Base-by-base conservation (phyloP, 2,329 filamentous ascomycete genomes). In the Alternaria sp. region DNA sequence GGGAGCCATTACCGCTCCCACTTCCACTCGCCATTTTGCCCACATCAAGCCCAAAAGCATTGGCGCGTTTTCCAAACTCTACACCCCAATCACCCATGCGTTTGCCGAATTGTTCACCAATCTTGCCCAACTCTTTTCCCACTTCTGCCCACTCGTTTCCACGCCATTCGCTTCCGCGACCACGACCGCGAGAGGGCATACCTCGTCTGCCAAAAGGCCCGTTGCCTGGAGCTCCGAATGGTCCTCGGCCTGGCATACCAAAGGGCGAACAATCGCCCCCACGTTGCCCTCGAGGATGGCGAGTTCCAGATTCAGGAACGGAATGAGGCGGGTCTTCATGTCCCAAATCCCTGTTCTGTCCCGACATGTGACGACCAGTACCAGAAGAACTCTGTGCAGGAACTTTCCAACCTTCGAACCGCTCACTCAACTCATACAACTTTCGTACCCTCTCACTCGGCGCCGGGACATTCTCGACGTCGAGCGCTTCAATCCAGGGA, bases 61-160 rank as follows among this genome's bases (percentile, higher is more conserved):
- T 70, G 7, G 72, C 74, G 16, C 66, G 61, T 39, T 68, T 66
- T 1, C 72, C 76, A 51, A 77, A 66, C 26, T 75, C 63, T 43
- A 74, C 57, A 20, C 76, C 75, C 71, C 68, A 72, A 14, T 63
- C 61, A 4, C 67, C 74, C 67, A 71, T 70, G 16, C 59, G 66
- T 52, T 66, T 73, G 2, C 77, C 76, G 26, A 77, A 73, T 9
- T 76, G 69, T 54, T 77, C 73, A 3, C 77, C 75, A n/a, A 65
- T 69, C 39, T 69, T 59, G 0, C 60, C 60, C 12, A 60, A 28
- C 41, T 60, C 57, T 54, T 62, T 59, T 20, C 60, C 60, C 14
- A 59, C 41, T 53, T 62, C 58, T n/a, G 46, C 60, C 60, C 51
- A 62, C 20, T 61, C 58, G 32, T 61, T 52, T 14, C 30, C 58